These are phyloP conservation scores for Starmerella powellii DNA, from an alignment of 805 yeast species.

Conservation along the genomic window DNA sequence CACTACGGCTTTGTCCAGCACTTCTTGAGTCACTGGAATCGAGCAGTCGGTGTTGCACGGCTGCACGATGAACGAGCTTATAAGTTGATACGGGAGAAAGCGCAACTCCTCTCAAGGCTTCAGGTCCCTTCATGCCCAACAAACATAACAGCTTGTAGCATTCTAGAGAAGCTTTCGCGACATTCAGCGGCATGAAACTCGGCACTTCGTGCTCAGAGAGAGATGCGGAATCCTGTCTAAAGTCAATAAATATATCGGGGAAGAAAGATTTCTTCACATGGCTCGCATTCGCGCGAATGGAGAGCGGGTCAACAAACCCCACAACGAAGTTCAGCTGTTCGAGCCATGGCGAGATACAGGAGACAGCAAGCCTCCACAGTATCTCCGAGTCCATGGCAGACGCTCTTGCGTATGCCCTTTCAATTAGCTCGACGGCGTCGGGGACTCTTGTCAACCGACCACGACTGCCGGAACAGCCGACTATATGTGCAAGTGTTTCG, in stretches of 20 bases:
- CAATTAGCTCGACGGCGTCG: constrained; percentile 7
- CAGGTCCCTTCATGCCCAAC: constrained; percentile 2
- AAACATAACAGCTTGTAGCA: constrained; percentile 7
- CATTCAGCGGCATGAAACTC: constrained; percentile 5
- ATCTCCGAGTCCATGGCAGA: constrained; percentile 1
- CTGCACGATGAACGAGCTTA: too few relatives aligned
- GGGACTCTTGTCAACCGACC: constrained; percentile 14
- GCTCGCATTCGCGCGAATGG: not conserved
- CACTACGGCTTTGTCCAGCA: too few relatives aligned
- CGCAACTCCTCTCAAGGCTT: not conserved
- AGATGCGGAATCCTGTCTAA: not conserved
- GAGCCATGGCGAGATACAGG: constrained; percentile 18
- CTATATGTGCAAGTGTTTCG: constrained; percentile 10
- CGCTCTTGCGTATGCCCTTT: constrained; percentile 9
- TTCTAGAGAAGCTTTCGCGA: constrained; percentile 8
- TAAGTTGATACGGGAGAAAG: too few relatives aligned
- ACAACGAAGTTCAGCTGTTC: constrained; percentile 14
- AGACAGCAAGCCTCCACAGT: constrained; percentile 14
- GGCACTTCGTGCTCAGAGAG: constrained; percentile 7
- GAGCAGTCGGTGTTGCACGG: too few relatives aligned
- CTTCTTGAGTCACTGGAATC: too few relatives aligned
- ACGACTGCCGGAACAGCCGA: constrained; percentile 15
- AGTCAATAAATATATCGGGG: constrained; percentile 16
- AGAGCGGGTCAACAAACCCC: constrained; percentile 7
- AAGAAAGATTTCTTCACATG: constrained; percentile 3